Conservation (phyloP, 1,139 yeast genomes). For the Debaryomyces sp. region DNA sequence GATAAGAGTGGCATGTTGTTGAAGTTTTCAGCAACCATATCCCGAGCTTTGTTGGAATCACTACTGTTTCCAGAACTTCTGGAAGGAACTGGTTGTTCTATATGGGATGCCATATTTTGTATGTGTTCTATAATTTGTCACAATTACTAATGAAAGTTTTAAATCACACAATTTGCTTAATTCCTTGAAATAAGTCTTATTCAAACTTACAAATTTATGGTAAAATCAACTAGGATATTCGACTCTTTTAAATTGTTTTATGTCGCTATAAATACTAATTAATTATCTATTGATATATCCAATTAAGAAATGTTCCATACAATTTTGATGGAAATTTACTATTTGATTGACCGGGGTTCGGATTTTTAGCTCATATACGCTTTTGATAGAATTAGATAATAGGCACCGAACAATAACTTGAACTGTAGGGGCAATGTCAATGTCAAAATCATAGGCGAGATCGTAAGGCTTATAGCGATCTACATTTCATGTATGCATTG, state of each 20-base stretch:
- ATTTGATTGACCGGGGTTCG: constrained; percentile 4
- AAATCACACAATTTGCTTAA: constrained; percentile 1
- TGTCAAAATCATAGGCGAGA: background rate
- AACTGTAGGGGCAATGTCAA: constrained; percentile 3
- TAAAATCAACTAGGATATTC: background rate
- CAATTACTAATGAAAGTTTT: constrained; percentile 2
- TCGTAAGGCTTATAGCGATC: background rate
- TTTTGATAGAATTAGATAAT: constrained; percentile 1
- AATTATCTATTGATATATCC: background rate
- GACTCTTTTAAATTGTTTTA: background rate
- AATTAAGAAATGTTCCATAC: background rate
- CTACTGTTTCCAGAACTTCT: background rate
- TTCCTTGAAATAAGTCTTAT: background rate
- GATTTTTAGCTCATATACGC: background rate
- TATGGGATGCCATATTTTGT: constrained; percentile 7
- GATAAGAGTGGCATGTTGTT: constrained; percentile 38
- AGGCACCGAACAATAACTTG: background rate
- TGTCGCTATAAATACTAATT: background rate
- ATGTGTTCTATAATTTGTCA: background rate
- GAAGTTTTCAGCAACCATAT: constrained; percentile 13
- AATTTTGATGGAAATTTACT: background rate
- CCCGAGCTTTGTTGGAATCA: background rate
- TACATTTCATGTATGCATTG: background rate
- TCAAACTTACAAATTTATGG: background rate
- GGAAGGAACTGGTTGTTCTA: constrained; percentile 13